A percentile compares a stretch with the other conserved stretches of the same genome.
Conservation (phyloP, 2,329 filamentous ascomycete genomes). For the Monilinia vaccinii-corymbosi region DNA sequence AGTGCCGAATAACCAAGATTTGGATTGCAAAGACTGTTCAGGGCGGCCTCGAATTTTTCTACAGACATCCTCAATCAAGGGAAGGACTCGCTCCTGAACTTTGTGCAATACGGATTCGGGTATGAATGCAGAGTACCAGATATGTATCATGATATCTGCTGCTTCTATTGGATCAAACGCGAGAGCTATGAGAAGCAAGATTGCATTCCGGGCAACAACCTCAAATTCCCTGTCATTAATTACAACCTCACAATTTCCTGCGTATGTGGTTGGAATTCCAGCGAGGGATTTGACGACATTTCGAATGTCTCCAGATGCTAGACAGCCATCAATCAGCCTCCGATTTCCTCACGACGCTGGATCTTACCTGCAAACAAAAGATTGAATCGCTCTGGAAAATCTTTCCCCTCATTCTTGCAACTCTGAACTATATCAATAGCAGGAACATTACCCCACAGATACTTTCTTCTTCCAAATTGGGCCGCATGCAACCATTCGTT, state of each 20-base stretch:
- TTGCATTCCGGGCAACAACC: slow-evolving; percentile 9
- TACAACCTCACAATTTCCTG: slow-evolving; percentile 31
- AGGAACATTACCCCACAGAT: slow-evolving; percentile 8
- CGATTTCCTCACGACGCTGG: background rate
- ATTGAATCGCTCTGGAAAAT: background rate
- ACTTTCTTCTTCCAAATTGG: background rate
- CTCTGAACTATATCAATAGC: background rate
- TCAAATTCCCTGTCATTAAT: slow-evolving; percentile 15
- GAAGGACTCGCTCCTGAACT: background rate
- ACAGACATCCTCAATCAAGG: background rate
- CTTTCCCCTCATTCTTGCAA: background rate
- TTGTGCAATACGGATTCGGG: background rate
- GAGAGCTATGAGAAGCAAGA: slow-evolving; percentile 3
- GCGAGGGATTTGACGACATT: slow-evolving; percentile 32
- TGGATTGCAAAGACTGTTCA: background rate
- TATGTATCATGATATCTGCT: slow-evolving; percentile 4
- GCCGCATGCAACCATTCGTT: background rate
- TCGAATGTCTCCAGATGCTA: slow-evolving; percentile 34
- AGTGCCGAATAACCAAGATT: slow-evolving; percentile 6
- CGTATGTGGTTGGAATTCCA: background rate
- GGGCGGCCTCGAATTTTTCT: background rate
- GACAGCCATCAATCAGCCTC: background rate
- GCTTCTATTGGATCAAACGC: background rate
- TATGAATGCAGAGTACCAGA: slow-evolving; percentile 7
- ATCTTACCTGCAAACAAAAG: background rate